phyloP scores from a whole-genome alignment of 768 basidiomycete genomes.

The Mycena galopus region DNA sequence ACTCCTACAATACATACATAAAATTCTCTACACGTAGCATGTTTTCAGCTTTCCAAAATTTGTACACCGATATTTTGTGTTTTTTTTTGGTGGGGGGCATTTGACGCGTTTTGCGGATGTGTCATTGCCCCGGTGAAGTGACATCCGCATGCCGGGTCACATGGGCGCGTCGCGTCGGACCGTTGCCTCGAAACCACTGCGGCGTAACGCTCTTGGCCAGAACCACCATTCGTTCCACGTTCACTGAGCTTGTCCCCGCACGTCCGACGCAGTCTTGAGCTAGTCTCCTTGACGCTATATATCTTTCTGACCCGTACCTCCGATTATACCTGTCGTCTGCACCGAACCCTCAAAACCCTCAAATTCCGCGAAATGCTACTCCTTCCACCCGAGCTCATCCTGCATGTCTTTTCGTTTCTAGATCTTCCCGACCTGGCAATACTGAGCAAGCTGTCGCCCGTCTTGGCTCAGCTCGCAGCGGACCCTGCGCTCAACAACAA shows the following conservation, averaged over 20 bases:
- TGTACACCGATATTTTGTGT: constrained; percentile 11
- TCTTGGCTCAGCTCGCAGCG: constrained; percentile 62
- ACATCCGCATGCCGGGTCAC: not conserved
- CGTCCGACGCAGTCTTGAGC: too few species aligned
- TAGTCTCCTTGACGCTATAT: too few species aligned
- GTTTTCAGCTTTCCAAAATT: constrained; percentile 19
- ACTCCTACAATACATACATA: constrained; percentile 27
- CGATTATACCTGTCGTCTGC: too few species aligned
- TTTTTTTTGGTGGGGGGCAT: too few species aligned
- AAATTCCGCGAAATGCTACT: constrained; percentile 39
- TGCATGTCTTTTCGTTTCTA: constrained; percentile 76
- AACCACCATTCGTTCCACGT: not conserved
- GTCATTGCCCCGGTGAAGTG: not conserved
- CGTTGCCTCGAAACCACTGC: constrained; percentile 7
- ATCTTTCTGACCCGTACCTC: too few species aligned
- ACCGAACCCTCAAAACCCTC: not conserved
- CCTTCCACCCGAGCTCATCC: constrained; percentile 68
- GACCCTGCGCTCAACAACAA: constrained; percentile 76
- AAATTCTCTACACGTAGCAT: constrained; percentile 25
- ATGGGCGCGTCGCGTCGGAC: not conserved
- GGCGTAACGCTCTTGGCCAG: constrained; percentile 32
- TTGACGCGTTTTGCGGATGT: constrained; percentile 8
- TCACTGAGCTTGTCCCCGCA: too few species aligned
- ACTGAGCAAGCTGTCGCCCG: constrained; percentile 61
- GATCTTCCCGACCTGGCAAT: constrained; percentile 79